Percentiles rank a stretch among this genome's conserved stretches.
These are phyloP conservation scores for Antrodiella citrinella DNA, from an alignment of 768 basidiomycete genomes.

Conservation along the genomic window DNA sequence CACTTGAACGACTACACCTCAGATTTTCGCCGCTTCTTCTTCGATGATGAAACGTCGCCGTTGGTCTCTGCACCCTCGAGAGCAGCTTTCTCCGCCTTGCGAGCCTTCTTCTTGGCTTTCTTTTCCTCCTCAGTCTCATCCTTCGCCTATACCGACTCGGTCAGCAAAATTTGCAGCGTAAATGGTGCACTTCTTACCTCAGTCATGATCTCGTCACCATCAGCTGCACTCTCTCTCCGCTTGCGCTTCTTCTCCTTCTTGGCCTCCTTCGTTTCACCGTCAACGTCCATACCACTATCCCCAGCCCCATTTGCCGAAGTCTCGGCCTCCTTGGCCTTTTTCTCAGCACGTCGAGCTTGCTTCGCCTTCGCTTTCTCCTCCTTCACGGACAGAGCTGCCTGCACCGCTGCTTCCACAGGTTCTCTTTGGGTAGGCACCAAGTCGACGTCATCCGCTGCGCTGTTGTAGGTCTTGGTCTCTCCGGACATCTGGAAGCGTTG, in stretches of 20 bases:
- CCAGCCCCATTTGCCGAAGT: slow-evolving; percentile 18
- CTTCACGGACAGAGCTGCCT: slow-evolving; percentile 74
- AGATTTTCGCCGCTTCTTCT: slow-evolving; percentile 47
- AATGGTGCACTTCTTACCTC: slow-evolving; percentile 15
- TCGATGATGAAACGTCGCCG: slow-evolving; percentile 29
- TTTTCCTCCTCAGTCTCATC: slow-evolving; percentile 79
- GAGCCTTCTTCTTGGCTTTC: slow-evolving; percentile 71
- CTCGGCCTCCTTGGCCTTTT: slow-evolving; percentile 43
- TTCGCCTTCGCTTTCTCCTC: slow-evolving; percentile 79
- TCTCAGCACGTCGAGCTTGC: slow-evolving; percentile 71
- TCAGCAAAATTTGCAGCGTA: neutral
- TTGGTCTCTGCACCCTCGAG: slow-evolving; percentile 30
- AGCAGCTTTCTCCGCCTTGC: slow-evolving; percentile 67
- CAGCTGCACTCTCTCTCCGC: slow-evolving; percentile 50
- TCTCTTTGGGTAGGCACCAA: slow-evolving; percentile 82
- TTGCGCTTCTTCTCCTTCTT: slow-evolving; percentile 39
- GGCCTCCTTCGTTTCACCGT: slow-evolving; percentile 22
- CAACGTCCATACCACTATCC: slow-evolving; percentile 34
- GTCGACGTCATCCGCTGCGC: slow-evolving; percentile 73
- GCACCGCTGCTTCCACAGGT: slow-evolving; percentile 67
- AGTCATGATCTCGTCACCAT: slow-evolving; percentile 36
- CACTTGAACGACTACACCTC: slow-evolving; percentile 18
- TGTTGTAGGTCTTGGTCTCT: slow-evolving; percentile 78
- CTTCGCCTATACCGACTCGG: slow-evolving; percentile 6
- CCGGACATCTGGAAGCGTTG: slow-evolving; percentile 74